These are phyloP conservation scores for Lachnellula occidentalis DNA, from an alignment of 2,329 filamentous ascomycete species.

Conservation along the genomic window DNA sequence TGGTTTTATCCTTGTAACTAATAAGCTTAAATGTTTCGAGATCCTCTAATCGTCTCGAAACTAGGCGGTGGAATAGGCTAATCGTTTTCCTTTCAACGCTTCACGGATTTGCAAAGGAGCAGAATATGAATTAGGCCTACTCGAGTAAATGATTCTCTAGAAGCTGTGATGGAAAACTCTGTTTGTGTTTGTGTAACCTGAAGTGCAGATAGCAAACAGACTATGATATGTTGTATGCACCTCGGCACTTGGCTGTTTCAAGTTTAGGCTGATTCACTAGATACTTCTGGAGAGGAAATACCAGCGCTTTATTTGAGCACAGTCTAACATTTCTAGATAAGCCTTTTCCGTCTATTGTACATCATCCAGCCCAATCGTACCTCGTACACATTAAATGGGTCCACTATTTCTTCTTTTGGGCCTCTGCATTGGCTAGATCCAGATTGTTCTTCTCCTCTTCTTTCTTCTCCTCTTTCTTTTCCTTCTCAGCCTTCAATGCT, in stretches of 20 bases:
- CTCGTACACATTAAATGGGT: not conserved
- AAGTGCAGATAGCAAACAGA: not conserved
- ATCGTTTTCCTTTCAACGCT: not conserved
- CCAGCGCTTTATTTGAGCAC: not conserved
- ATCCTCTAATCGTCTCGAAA: constrained; percentile 8
- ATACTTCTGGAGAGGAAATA: not conserved
- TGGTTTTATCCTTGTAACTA: constrained; percentile 9
- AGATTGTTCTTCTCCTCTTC: constrained; percentile 19
- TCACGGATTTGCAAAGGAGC: not conserved
- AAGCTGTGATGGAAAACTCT: not conserved
- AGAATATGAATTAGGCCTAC: not conserved
- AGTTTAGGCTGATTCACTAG: not conserved
- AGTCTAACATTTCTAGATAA: constrained; percentile 3
- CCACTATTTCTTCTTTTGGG: constrained; percentile 16
- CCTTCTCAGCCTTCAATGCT: constrained; percentile 23
- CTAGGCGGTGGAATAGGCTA: not conserved
- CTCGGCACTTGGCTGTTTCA: not conserved
- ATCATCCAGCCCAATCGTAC: not conserved
- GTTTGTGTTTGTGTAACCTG: not conserved
- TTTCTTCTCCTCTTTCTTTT: constrained; percentile 24
- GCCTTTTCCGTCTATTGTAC: not conserved
- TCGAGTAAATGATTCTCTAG: not conserved
- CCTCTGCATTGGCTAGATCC: constrained; percentile 11
- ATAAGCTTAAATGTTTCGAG: constrained; percentile 5
- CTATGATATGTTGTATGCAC: not conserved